Evolutionary conservation across 257 asterid genomes (phyloP).

Genomic region (Solanum arcanum): DNA sequence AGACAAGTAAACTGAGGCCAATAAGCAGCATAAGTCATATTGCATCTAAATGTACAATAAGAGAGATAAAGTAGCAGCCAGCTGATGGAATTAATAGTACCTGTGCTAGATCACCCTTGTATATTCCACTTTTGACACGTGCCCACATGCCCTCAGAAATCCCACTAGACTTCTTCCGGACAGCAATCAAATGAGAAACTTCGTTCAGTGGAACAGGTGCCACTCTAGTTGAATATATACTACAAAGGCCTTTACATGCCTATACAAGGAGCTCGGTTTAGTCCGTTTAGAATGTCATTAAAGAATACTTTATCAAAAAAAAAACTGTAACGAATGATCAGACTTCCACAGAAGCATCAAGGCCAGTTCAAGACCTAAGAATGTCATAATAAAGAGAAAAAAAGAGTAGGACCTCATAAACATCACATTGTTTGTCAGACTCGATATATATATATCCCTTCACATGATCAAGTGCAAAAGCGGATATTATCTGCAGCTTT

Average conservation of each 20-base stretch:
- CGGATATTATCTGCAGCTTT: slow-evolving; percentile 70
- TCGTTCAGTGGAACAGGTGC: slow-evolving; percentile 51
- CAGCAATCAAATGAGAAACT: slow-evolving; percentile 42
- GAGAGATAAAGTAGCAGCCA: neutral
- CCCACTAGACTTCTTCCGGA: slow-evolving; percentile 52
- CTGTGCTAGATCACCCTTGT: slow-evolving; percentile 95
- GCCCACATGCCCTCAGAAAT: slow-evolving; percentile 83
- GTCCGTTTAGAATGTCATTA: neutral
- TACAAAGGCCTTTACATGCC: slow-evolving; percentile 80
- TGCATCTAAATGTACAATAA: neutral
- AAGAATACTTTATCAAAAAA: slow-evolving; percentile 1
- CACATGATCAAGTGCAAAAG: slow-evolving; percentile 74
- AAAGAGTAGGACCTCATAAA: slow-evolving; percentile 56
- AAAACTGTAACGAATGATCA: neutral
- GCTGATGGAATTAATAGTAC: slow-evolving; percentile 20
- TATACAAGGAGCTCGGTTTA: slow-evolving; percentile 4
- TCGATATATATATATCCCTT: slow-evolving; percentile 76
- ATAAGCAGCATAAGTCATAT: neutral
- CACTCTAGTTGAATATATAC: slow-evolving; percentile 58
- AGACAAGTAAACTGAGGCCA: neutral
- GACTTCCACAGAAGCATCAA: neutral
- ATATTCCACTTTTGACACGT: slow-evolving; percentile 90
- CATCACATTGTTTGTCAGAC: slow-evolving; percentile 67
- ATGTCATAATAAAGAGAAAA: neutral
- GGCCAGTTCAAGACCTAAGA: neutral